phyloP scores from a whole-genome alignment of 805 yeast species.

The Candida nitratophila region DNA sequence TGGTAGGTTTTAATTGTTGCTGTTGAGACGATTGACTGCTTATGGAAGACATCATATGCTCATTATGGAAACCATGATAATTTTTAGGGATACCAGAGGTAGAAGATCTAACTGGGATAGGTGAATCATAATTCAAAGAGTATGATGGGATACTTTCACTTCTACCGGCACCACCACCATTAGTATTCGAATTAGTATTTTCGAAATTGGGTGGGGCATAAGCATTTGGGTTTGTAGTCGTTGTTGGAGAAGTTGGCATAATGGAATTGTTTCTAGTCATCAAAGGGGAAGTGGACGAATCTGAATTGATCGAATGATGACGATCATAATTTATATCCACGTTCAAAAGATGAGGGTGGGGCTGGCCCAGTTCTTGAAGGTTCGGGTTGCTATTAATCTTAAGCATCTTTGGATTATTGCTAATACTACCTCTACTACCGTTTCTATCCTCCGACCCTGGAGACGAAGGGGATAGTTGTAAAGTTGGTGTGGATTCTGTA shows the following conservation, averaged over 20 bases:
- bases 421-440: too few relatives aligned
- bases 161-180: not conserved
- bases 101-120: too few relatives aligned
- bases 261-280: slow-evolving; percentile 1
- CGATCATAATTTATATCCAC: slow-evolving; percentile 1
- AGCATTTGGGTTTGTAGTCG: not conserved
- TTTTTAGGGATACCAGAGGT: not conserved
- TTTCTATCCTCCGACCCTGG: too few relatives aligned
- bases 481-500: too few relatives aligned
- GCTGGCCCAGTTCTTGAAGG: too few relatives aligned
- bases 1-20: not conserved
- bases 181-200: not conserved
- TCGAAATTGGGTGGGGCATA: too few relatives aligned
- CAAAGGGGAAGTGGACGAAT: not conserved
- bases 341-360: not conserved
- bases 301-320: slow-evolving; percentile 1
- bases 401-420: too few relatives aligned
- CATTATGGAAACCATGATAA: slow-evolving; percentile 1
- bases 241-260: slow-evolving; percentile 1
- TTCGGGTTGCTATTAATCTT: not conserved
- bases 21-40: not conserved
- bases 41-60: not conserved
- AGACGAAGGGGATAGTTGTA: too few relatives aligned
- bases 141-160: not conserved
- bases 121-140: not conserved